Evolutionary conservation across 2,329 filamentous ascomycete genomes (phyloP), one percentile per base, ranked within the genome.

Genomic region (Zymoseptoria crescenta): DNA sequence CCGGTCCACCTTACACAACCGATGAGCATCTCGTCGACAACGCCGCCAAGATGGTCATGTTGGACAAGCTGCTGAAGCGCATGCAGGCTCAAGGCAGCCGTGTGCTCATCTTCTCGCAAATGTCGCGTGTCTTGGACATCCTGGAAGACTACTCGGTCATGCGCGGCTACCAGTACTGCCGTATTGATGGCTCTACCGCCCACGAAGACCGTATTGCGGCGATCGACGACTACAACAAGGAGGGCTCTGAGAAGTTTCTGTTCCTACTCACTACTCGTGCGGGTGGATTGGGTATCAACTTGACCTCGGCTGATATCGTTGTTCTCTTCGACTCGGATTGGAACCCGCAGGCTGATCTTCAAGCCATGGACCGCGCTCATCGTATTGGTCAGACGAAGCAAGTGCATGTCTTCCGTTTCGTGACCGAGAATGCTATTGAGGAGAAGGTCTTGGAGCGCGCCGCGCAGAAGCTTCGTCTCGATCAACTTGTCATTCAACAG

Each of bases 381-480:
- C 91, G 94, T 77, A 99, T 99, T 68, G 94, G 94, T 48, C 94
- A 99, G 77, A 99, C 91, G 4, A 99, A 99, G 77, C 94, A 99
- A 73, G 94, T 99, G 9, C 83, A 92, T 50, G 94, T 99, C 3
- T 99, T 96, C 78, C 85, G 94, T 61, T 96, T 99, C 68, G 89
- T 99, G 24, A 99, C 95, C 0, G 94, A 99, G 72, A 95, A 96
- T 70, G 94, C 94, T 0, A 97, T 99, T 61, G 94, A 99, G 72
- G 94, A 99, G 76, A 97, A 99, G 77, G 94, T 99, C 8, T 79
- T 99, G 54, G 93, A 99, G 75, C 87, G 94, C 73, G 94, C 94
- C 28, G 94, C 95, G 1, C 94, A 99, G 72, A 99, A 99, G 76
- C 79, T 99, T 61, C 91, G 94, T 62, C 84, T 99, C 28, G 94